A percentile compares a stretch with the other conserved stretches of the same genome.
Evolutionary conservation across 768 basidiomycete genomes (phyloP).

Genomic region (Boletus eberwhitei): DNA sequence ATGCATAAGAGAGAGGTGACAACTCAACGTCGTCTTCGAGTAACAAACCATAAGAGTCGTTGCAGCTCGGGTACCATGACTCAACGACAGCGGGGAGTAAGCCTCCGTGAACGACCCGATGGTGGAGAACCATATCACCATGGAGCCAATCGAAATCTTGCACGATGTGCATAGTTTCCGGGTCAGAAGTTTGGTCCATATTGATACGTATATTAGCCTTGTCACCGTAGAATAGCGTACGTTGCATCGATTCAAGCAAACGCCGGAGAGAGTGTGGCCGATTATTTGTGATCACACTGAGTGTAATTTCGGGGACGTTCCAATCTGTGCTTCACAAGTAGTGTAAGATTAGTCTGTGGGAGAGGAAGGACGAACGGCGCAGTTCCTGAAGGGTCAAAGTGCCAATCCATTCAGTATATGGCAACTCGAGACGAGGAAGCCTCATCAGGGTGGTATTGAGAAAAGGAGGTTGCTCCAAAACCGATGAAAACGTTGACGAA

Average conservation of each 20-base stretch:
- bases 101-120: slow-evolving; percentile 75
- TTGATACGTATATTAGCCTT: slow-evolving; percentile 61
- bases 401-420: slow-evolving; percentile 59
- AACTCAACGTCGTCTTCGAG: slow-evolving; percentile 87
- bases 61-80: slow-evolving; percentile 78
- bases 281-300: slow-evolving; percentile 76
- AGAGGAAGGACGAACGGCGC: slow-evolving; percentile 17
- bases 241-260: slow-evolving; percentile 57
- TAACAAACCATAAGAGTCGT: slow-evolving; percentile 74
- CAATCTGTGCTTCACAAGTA: slow-evolving; percentile 51
- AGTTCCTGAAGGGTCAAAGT: slow-evolving; percentile 53
- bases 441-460: slow-evolving; percentile 37
- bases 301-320: slow-evolving; percentile 64
- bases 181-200: slow-evolving; percentile 71
- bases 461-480: slow-evolving; percentile 20
- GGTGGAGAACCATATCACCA: slow-evolving; percentile 60
- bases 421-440: slow-evolving; percentile 48
- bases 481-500: slow-evolving; percentile 19
- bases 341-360: slow-evolving; percentile 1
- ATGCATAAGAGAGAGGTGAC: slow-evolving; percentile 81
- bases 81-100: slow-evolving; percentile 82
- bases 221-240: slow-evolving; percentile 67
- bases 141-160: slow-evolving; percentile 55
- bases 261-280: slow-evolving; percentile 69
- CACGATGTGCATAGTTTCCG: slow-evolving; percentile 52